Evolutionary conservation across 2,329 filamentous ascomycete species (phyloP), one percentile per base, ranked within the genome.

Genomic region (Camillea tinctor): DNA sequence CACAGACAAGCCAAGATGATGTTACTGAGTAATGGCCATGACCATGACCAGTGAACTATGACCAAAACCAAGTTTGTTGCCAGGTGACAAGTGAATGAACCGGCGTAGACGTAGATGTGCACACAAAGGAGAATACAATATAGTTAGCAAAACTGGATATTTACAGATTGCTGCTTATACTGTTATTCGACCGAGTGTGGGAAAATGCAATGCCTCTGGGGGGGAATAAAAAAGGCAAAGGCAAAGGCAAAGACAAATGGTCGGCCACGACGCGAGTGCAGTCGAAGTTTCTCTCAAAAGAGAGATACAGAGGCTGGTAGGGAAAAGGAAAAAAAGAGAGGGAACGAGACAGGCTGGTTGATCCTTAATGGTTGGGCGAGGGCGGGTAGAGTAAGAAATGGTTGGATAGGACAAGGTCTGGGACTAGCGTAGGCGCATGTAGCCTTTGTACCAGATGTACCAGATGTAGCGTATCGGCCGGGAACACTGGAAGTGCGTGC

Each of bases 1-100:
- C 55, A 66, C 64, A 58, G 61, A 64, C 59, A 52, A 63, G 54
- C 58, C 50, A 59, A 48, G 59, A 50, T 57, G 61, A 54, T 60
- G 36, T 44, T 36, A 50, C 30, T 62, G 57, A 56, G 40, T 30
- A 59, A 64, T 64, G 57, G 63, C 64, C 49, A 57, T 63, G 56
- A 65, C 58, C 56, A 56, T 52, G 36, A 30, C 2, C 26, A 30
- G n/a, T 9, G 26, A 26, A 30, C 26, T 7, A 30, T 9, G 26
- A 30, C 50, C 61, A 20, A 54, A 48, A 7, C 4, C 6, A 23
- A 15, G 36, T 50, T 4, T 55, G 53, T 55, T 36, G 4, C 53
- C 23, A 21, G 40, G 5, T 22, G 52, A 55, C 53, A 48, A 55
- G 36, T 49, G 53, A 55, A 55, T 24, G 21, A 40, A 23, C 53